Conservation (phyloP, 2,329 filamentous ascomycete species). For the Alternaria rosae region DNA sequence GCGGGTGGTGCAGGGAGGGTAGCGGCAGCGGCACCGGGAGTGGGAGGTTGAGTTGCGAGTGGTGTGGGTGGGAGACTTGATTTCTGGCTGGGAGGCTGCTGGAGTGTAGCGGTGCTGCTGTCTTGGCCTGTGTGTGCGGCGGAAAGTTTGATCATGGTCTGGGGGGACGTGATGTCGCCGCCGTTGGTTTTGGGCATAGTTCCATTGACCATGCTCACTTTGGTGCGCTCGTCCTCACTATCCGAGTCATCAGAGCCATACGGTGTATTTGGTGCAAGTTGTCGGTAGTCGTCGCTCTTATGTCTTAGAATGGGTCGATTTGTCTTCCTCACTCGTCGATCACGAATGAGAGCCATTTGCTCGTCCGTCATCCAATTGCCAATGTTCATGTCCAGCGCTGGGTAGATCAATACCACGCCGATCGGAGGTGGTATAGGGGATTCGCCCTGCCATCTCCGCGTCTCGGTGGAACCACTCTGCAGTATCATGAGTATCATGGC, state of each 20-base stretch:
- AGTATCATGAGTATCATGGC: constrained; percentile 88
- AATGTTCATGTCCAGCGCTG: constrained; percentile 94
- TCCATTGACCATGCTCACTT: constrained; percentile 15
- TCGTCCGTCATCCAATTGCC: constrained; percentile 99
- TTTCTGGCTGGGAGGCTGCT: constrained; percentile 31
- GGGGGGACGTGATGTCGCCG: constrained; percentile 39
- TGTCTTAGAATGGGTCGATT: constrained; percentile 80
- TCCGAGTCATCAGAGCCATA: constrained; percentile 80
- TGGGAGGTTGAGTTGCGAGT: constrained; percentile 20
- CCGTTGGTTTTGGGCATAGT: constrained; percentile 28
- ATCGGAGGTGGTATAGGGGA: constrained; percentile 75
- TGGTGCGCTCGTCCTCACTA: constrained; percentile 48
- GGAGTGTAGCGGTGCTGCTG: constrained; percentile 17
- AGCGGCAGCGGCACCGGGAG: constrained; percentile 46
- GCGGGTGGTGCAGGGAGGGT: constrained; percentile 41
- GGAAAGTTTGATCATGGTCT: constrained; percentile 48
- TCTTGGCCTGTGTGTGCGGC: constrained; percentile 50
- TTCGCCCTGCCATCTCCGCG: constrained; percentile 64
- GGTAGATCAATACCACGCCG: constrained; percentile 86
- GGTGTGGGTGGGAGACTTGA: constrained; percentile 29
- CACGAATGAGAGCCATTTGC: constrained; percentile 92
- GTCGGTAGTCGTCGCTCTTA: constrained; percentile 89
- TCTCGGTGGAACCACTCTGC: constrained; percentile 70
- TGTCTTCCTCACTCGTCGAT: constrained; percentile 77
- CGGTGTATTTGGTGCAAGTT: constrained; percentile 80